Base-by-base conservation (phyloP, 1,139 yeast genomes). In the Petasospora rhodanensis region DNA sequence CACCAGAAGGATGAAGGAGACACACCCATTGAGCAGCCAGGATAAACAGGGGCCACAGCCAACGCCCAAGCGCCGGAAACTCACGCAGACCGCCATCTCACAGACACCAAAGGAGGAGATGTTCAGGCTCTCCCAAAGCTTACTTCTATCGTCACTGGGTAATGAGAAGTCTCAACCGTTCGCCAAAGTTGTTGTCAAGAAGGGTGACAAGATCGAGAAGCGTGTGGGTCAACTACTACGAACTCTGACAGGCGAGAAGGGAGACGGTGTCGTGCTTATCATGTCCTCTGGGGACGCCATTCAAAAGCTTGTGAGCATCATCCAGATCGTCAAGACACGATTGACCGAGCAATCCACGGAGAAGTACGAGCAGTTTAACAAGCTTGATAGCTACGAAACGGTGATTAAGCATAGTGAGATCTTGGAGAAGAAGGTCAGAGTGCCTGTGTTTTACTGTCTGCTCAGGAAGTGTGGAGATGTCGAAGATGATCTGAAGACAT, bases 271-370 rank as follows among this genome's bases (percentile, higher is more conserved):
- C 10, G 31, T 39, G 9, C 16, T 44, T 5, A 14, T 49, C 9
- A 41, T 46, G 50, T 37, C 46, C 14, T 43, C 46, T 5, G 54
- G 54, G 10, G 43, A 39, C 10, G 32, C 33, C 2, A 41, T 48
- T 4, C 54, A 47, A 24, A 49, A 49, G 29, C 22, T 45, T 18
- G 22, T 47, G 7, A 39, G 45, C 27, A 42, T 48, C 5, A 25
- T 47, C 19, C 52, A 49, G 35, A 48, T 49, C 22, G 35, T 43
- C 6, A 49, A 49, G 28, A n/a, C 21, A 7, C 41, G 35, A 24
- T 17, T 45, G 7, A 29, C 21, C 6, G 42, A 42, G 13, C 10
- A 9, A 3, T 16, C 35, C 10, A 16, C 16, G 2, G 9, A 17
- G 17, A 29, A 32, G 20, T 41, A 28, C 23, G 42, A 42, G 26